phyloP scores from a whole-genome alignment of 1,284 basidiomycete genomes.

The Trametes polyzona region DNA sequence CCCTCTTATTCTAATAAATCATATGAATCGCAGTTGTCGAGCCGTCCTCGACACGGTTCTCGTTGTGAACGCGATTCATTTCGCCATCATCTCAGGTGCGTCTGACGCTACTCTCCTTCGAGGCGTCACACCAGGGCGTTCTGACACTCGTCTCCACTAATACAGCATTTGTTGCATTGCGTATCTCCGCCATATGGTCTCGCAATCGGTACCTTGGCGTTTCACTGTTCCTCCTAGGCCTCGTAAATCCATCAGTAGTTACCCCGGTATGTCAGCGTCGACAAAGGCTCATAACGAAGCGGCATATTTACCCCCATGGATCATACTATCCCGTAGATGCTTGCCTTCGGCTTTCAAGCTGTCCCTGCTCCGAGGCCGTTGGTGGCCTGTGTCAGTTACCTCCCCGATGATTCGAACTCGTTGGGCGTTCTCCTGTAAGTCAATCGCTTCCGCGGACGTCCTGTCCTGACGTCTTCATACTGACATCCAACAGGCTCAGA shows the following conservation, averaged over 20 bases:
- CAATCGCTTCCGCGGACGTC: background rate
- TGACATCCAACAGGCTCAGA: background rate
- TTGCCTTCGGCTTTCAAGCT: background rate
- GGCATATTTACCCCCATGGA: background rate
- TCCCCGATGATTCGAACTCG: background rate
- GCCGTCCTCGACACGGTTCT: background rate
- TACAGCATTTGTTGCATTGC: background rate
- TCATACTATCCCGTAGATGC: background rate
- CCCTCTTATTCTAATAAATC: background rate
- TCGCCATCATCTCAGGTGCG: background rate
- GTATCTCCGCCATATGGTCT: background rate
- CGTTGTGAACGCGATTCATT: background rate
- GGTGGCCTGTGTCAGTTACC: background rate
- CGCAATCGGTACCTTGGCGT: background rate
- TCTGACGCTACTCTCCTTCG: background rate
- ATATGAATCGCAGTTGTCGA: background rate
- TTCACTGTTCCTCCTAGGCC: background rate
- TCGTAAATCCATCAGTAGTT: background rate
- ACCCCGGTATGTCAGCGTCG: background rate
- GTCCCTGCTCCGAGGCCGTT: background rate
- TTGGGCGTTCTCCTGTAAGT: background rate
- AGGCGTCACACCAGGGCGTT: background rate
- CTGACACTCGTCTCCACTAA: too few species aligned
- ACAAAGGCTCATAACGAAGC: background rate
- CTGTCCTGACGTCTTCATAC: too few species aligned